Percentiles rank a stretch among this genome's conserved stretches.
Evolutionary conservation across 2,329 filamentous ascomycete species (phyloP).

Genomic region (Tricladium varicosporioides): DNA sequence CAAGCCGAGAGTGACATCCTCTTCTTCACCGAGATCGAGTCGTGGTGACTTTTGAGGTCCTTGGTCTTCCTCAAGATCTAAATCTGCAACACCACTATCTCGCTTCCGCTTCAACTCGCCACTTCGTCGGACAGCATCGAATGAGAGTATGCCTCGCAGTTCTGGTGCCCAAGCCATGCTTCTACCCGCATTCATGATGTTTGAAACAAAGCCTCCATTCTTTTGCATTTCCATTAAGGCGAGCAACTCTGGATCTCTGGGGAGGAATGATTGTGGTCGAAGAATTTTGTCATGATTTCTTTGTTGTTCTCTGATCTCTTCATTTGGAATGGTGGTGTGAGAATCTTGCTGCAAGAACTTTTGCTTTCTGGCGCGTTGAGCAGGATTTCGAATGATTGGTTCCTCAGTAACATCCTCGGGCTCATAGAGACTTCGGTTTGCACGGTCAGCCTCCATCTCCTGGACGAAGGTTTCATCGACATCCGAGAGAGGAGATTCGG

Average conservation of each 20-base stretch:
- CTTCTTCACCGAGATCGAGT: constrained; percentile 62
- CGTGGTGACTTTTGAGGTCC: constrained; percentile 62
- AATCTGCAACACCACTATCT: constrained; percentile 79
- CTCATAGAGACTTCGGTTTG: constrained; percentile 58
- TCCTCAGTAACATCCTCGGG: constrained; percentile 53
- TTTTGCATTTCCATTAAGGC: constrained; percentile 90
- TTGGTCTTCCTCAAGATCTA: constrained; percentile 66
- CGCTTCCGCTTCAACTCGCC: constrained; percentile 92
- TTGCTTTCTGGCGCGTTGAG: constrained; percentile 74
- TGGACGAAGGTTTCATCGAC: constrained; percentile 62
- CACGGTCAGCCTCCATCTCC: constrained; percentile 51
- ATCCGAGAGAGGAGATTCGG: constrained; percentile 68
- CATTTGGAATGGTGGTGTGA: constrained; percentile 72
- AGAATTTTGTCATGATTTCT: constrained; percentile 83
- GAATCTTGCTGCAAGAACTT: constrained; percentile 78
- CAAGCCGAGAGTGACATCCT: constrained; percentile 45
- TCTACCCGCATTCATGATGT: constrained; percentile 77
- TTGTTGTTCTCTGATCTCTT: constrained; percentile 83
- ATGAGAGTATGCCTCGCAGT: constrained; percentile 84
- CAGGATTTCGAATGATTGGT: constrained; percentile 63
- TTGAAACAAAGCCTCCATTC: constrained; percentile 84
- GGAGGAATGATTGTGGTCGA: constrained; percentile 77
- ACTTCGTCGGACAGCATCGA: constrained; percentile 73
- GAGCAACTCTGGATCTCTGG: constrained; percentile 81
- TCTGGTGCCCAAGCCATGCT: constrained; percentile 86